phyloP scores from a whole-genome alignment of 108 stramenopile genomes.

The Nitzschia sp. region DNA sequence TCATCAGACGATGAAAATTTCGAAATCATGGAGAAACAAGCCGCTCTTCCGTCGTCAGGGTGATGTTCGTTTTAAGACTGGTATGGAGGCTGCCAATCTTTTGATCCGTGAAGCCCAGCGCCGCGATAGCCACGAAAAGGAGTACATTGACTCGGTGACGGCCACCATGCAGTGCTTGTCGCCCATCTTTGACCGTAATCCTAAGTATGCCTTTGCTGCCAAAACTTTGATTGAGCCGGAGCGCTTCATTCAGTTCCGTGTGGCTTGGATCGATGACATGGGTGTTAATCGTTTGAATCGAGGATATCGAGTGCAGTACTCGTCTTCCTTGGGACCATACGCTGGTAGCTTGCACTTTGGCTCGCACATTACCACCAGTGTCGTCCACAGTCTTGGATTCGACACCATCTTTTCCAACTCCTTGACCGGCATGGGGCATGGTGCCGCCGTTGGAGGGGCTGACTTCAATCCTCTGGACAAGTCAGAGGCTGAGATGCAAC shows the following conservation, averaged over 20 bases:
- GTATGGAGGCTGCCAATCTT: constrained; percentile 89
- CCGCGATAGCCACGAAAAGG: constrained; percentile 84
- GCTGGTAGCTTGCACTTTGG: constrained; percentile 93
- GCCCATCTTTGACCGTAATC: constrained; percentile 94
- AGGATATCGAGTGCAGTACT: constrained; percentile 88
- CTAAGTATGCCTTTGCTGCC: constrained; percentile 94
- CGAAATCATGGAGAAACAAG: constrained; percentile 86
- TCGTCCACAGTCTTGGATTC: constrained; percentile 82
- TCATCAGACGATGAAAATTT: constrained; percentile 84
- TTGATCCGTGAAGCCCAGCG: constrained; percentile 86
- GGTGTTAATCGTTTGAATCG: constrained; percentile 85
- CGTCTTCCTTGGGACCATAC: constrained; percentile 92
- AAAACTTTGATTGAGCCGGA: constrained; percentile 94
- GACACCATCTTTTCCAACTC: constrained; percentile 91
- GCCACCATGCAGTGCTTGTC: constrained; percentile 79
- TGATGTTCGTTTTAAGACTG: constrained; percentile 92
- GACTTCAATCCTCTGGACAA: constrained; percentile 96
- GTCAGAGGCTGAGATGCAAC: constrained; percentile 93
- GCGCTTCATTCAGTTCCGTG: constrained; percentile 86
- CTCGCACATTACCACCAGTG: constrained; percentile 69
- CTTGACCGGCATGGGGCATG: constrained; percentile 85
- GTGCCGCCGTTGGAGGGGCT: constrained; percentile 92
- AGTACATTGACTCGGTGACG: constrained; percentile 83
- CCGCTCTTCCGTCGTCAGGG: constrained; percentile 93
- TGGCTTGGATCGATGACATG: constrained; percentile 88